phyloP scores from a whole-genome alignment of 495 filamentous ascomycete genomes.

The Aspergillus baeticus region DNA sequence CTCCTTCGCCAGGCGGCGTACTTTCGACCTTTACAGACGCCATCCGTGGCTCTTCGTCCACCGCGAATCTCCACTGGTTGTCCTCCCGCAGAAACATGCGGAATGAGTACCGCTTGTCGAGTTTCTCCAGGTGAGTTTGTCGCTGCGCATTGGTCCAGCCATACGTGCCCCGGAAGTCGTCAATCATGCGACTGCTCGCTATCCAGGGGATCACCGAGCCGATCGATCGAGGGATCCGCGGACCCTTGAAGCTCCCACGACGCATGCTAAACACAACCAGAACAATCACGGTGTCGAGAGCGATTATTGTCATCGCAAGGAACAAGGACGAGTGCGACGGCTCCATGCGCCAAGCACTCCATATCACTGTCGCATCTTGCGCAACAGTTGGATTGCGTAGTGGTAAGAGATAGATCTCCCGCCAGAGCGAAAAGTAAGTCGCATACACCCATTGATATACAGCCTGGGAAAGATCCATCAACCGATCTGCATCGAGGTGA shows the following conservation, averaged over 20 bases:
- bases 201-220: slow-evolving; percentile 42
- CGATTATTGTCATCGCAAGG: slow-evolving; percentile 35
- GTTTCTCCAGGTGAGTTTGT: slow-evolving; percentile 25
- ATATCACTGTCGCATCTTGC: slow-evolving; percentile 30
- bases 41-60: slow-evolving; percentile 33
- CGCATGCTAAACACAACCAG: slow-evolving; percentile 40
- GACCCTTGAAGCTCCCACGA: slow-evolving; percentile 37
- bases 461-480: slow-evolving; percentile 29
- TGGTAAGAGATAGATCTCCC: slow-evolving; percentile 34
- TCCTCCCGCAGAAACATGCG: slow-evolving; percentile 36
- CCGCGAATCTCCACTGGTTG: slow-evolving; percentile 36
- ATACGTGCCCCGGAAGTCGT: slow-evolving; percentile 36
- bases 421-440: slow-evolving; percentile 43
- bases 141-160: slow-evolving; percentile 32
- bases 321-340: slow-evolving; percentile 33
- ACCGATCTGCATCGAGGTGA: slow-evolving; percentile 21
- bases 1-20: too few species aligned
- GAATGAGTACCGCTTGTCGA: slow-evolving; percentile 39
- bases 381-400: slow-evolving; percentile 21
- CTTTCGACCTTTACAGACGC: neutral
- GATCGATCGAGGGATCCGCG: slow-evolving; percentile 40
- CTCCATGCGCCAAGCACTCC: slow-evolving; percentile 36
- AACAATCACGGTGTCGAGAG: slow-evolving; percentile 37
- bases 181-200: slow-evolving; percentile 39
- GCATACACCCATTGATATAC: slow-evolving; percentile 45